Base-by-base conservation (phyloP, 2,329 filamentous ascomycete genomes). In the Penicillium brasilianum region DNA sequence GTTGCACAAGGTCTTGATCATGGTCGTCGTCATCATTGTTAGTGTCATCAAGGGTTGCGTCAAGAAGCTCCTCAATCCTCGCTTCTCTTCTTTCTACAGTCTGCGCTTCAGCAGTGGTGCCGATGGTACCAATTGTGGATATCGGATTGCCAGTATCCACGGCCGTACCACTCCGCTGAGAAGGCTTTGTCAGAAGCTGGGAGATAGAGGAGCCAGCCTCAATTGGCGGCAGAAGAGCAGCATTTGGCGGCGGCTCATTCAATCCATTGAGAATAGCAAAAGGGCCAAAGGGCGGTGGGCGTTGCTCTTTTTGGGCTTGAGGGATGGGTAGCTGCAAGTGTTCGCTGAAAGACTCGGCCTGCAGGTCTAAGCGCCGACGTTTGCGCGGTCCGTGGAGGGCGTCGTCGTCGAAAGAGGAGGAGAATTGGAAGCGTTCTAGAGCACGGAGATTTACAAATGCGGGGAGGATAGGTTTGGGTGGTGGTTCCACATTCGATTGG, bases 211-310 rank as follows among this genome's bases (percentile, higher is more conserved):
- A 74, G 30, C 83, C 82, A 32, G 82, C 79, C 65, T 84, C 84
- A 57, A 89, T 89, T 4, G 85, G 85, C 6, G 87, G 87, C 51
- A 88, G 82, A 7, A 88, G 74, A 13, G 84, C 82, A 49, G 85
- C 85, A 71, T 87, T 84, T 9, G 86, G 86, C 14, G 87, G 87
- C 2, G 87, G 87, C 63, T 89, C 85, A 73, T 88, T 86, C 46
- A 89, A 73, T 8, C 86, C 86, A 68, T 87, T 87, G 11, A 89
- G 73, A 61, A 82, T 81, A 48, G 80, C 78, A 65, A 82, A 77
- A 25, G 79, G 76, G 25, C 78, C 74, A 67, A 81, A 78, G 7
- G 80, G 76, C 44, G 74, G 78, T n/a, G 72, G 76, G 50, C 80
- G 76, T 58, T 77, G 76, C 60, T 80, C 78, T 58, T 79, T 78